A percentile compares a stretch with the other conserved stretches of the same genome.
Conservation (phyloP, 2,329 filamentous ascomycete species). For the Botrytis cinerea region DNA sequence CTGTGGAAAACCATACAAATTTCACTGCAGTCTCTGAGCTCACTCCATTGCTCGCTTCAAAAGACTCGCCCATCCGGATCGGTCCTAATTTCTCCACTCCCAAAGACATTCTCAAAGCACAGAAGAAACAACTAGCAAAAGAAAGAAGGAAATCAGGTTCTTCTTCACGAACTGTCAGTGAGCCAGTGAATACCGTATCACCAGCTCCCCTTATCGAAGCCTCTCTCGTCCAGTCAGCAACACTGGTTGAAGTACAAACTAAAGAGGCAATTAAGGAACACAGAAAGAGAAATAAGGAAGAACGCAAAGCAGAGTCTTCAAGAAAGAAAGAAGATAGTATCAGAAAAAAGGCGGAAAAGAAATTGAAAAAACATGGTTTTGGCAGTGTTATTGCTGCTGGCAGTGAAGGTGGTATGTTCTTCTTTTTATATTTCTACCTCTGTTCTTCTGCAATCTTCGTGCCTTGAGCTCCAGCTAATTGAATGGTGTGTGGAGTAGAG, state of each 20-base stretch:
- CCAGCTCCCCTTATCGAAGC: background rate
- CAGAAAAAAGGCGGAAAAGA: background rate
- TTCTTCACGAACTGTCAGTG: background rate
- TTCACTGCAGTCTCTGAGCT: background rate
- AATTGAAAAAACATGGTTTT: constrained; percentile 1
- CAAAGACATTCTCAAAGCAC: background rate
- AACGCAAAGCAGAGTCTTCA: constrained; percentile 30
- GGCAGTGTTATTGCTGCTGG: background rate
- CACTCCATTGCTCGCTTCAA: background rate
- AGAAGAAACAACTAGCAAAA: background rate
- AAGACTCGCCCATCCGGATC: background rate
- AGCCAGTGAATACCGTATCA: background rate
- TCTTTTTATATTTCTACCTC: background rate
- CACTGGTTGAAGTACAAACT: constrained; percentile 12
- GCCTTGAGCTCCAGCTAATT: background rate
- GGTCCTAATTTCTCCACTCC: background rate
- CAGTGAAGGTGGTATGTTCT: background rate
- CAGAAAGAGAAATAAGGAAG: constrained; percentile 33
- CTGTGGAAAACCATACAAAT: background rate
- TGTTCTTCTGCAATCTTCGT: background rate
- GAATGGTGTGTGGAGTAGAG: background rate
- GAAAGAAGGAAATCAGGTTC: constrained; percentile 1
- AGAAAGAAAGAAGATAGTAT: constrained; percentile 5
- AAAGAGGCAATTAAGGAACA: constrained; percentile 32
- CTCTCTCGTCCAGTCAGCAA: background rate